Evolutionary conservation across 1,284 basidiomycete genomes (phyloP), one percentile per base, ranked within the genome.

Genomic region (Ceraceosorus guamensis): DNA sequence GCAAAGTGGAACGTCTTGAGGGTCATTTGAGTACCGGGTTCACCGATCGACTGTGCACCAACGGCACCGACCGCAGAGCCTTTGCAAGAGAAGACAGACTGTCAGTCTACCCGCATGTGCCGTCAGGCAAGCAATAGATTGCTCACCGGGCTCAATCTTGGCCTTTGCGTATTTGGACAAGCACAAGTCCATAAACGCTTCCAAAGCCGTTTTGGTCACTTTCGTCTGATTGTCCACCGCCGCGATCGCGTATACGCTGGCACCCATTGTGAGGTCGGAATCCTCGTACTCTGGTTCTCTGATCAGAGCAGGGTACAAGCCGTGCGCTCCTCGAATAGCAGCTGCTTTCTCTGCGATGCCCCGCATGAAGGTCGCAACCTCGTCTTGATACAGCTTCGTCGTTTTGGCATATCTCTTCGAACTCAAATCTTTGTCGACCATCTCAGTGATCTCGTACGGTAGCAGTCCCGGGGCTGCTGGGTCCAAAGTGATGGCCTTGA

Each of bases 1-100:
- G 95, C 95, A 79, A 98, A 98, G 82, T 99, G 95, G 85, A 99
- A 99, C 60, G 95, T 98, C 79, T 98, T 99, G 65, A 98, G 79
- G 6, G 95, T 98, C 95, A 99, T 98, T 76, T 99, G 95, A 2
- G 95, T 99, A 56, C 95, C 95, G 1, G 95, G 95, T 78, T 99
- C 95, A 76, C 95, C 95, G 64, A 99, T 98, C 6, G 95, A 98
- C 76, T 99, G 95, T 1, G 95, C 95, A 14, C 95, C 95, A 48
- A 99, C 91, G 14, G 95, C 95, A 51, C 95, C 95, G 16, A 98
- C 95, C 5, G 95, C 97, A 13, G 68, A 69, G 45, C 71, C 76
- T 24, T 24, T 24, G 24, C 24, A 24, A 24, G 24, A 24, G 24
- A 24, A 24, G 3, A 24, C 2, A 24, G 3, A 24, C 24, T 24